Evolutionary conservation across 805 yeast species (phyloP).

Genomic region (Wickerhamiella nectarea): DNA sequence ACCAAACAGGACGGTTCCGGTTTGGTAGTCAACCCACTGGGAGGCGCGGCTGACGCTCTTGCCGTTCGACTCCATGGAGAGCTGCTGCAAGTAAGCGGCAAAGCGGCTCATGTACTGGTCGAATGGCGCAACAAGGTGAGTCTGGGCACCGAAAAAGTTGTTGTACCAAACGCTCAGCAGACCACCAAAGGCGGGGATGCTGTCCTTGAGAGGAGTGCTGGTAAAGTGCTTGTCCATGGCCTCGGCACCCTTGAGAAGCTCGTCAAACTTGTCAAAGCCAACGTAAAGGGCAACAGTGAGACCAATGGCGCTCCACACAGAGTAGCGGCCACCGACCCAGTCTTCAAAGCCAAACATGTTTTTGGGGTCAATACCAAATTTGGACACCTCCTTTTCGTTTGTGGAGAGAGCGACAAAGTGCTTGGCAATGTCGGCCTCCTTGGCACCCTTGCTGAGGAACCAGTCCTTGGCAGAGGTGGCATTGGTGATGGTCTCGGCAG

Average conservation of each 20-base stretch:
- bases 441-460: slow-evolving; percentile 68
- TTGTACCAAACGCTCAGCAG: slow-evolving; percentile 94
- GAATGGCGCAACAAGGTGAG: slow-evolving; percentile 95
- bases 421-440: slow-evolving; percentile 68
- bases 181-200: slow-evolving; percentile 91
- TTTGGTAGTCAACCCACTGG: slow-evolving; percentile 82
- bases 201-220: slow-evolving; percentile 71
- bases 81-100: slow-evolving; percentile 98
- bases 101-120: slow-evolving; percentile 98
- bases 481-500: slow-evolving; percentile 95
- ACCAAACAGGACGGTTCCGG: slow-evolving; percentile 91
- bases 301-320: slow-evolving; percentile 99
- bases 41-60: slow-evolving; percentile 91
- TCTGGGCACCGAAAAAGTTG: slow-evolving; percentile 96
- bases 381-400: slow-evolving; percentile 77
- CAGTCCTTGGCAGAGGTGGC: slow-evolving; percentile 91
- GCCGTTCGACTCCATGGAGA: slow-evolving; percentile 98
- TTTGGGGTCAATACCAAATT: slow-evolving; percentile 92
- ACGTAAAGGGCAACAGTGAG: slow-evolving; percentile 87
- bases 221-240: slow-evolving; percentile 87
- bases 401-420: slow-evolving; percentile 97
- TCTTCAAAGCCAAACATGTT: slow-evolving; percentile 97
- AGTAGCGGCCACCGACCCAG: slow-evolving; percentile 99
- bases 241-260: slow-evolving; percentile 92
- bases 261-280: slow-evolving; percentile 88